Evolutionary conservation across 1,139 yeast species (phyloP).

Genomic region (Wickerhamomyces sp.): DNA sequence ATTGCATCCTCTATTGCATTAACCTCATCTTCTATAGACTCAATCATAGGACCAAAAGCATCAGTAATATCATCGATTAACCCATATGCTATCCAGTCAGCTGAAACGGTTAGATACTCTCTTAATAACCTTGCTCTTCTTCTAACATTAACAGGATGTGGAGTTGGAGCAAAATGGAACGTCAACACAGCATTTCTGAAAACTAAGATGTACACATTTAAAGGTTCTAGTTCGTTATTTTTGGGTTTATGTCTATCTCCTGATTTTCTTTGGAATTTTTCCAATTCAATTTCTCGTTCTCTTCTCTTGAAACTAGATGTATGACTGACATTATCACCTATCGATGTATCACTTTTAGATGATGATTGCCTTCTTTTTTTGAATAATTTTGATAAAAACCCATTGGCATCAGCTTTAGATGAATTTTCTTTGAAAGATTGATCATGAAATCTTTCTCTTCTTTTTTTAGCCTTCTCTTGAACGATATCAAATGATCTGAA

Average conservation of each 20-base stretch:
- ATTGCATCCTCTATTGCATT: constrained; percentile 90
- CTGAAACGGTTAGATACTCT: constrained; percentile 83
- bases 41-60: constrained; percentile 95
- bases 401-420: constrained; percentile 7
- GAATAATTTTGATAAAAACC: constrained; percentile 11
- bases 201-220: constrained; percentile 89
- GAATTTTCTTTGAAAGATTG: constrained; percentile 2
- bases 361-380: constrained; percentile 17
- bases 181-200: constrained; percentile 89
- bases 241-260: constrained; percentile 43
- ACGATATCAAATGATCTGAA: constrained; percentile 90
- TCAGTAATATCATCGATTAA: constrained; percentile 95
- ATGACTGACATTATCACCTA: constrained; percentile 13
- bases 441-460: constrained; percentile 14
- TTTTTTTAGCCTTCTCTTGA: constrained; percentile 51
- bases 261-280: constrained; percentile 35
- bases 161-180: constrained; percentile 91
- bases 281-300: constrained; percentile 28
- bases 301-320: constrained; percentile 25
- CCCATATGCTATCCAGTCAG: constrained; percentile 98
- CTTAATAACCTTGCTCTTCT: constrained; percentile 83
- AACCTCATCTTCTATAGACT: constrained; percentile 88
- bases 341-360: constrained; percentile 10
- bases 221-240: constrained; percentile 80
- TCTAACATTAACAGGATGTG: constrained; percentile 93